Evolutionary conservation across 2,329 filamentous ascomycete species (phyloP), one percentile per base, ranked within the genome.

Genomic region (Trichoderma semiorbis): DNA sequence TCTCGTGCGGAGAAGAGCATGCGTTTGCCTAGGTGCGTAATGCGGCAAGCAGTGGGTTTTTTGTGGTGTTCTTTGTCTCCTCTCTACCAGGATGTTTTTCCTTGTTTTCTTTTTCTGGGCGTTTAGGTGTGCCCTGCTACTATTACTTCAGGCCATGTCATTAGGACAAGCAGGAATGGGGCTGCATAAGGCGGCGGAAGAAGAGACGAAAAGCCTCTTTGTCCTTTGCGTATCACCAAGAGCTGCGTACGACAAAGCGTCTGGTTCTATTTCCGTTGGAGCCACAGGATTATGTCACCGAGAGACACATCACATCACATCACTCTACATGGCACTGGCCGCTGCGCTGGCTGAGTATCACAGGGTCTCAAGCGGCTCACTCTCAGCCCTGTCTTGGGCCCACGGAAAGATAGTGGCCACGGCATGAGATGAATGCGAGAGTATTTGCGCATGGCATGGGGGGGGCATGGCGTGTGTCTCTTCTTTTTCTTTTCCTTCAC

Each of bases 301-400:
- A 39, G 65, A 68, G 53, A 68, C 53, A 68, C 65, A 68, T 68
- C 65, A 68, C 65, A 57, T 68, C 65, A 68, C 53, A 68, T 24
- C 34, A 32, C 65, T 66, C 47, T 53, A 55, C 64, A 67, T 34
- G 16, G 18, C 28, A 32, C 28, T 30, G 28, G 21, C 34, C 53
- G 32, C 53, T 58, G 64, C 64, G 64, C 39, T 68, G 65, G 64
- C 53, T 60, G 65, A 47, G 65, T 32, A 50, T 60, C 36, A 32
- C 55, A 32, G 30, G 21, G 47, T 14, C n/a, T 21, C 47, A n/a
- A 50, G 62, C 39, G 30, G 61, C 28, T 64, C 21, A 26, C 50
- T 53, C 43, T 67, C 64, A 67, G 64, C 64, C 50, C 64, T 67
- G 64, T 57, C 24, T 30, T 57, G 32, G 32, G 32, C 14, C 6